These are phyloP conservation scores for Borealophlyctis nickersoniae DNA, from an alignment of 192 early-diverging fungal genomes.

Conservation along the genomic window DNA sequence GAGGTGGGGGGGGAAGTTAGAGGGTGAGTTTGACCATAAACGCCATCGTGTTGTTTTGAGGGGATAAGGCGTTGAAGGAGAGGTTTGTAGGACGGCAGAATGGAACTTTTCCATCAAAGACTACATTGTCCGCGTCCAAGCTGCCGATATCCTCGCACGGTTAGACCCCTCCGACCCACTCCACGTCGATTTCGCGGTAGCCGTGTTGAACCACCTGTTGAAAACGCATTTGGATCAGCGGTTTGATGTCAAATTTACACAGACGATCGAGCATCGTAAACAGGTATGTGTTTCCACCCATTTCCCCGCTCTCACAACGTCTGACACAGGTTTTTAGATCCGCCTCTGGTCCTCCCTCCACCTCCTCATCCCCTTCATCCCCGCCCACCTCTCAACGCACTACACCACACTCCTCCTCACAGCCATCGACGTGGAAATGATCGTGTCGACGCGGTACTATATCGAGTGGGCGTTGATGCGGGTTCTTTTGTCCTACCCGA, in stretches of 20 bases:
- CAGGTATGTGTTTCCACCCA: too few relatives aligned
- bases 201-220: slow-evolving; percentile 13
- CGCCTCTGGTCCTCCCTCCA: slow-evolving; percentile 46
- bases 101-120: slow-evolving; percentile 48
- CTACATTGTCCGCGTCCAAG: slow-evolving; percentile 49
- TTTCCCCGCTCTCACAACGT: neutral
- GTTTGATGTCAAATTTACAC: slow-evolving; percentile 25
- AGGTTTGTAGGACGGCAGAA: slow-evolving; percentile 33
- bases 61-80: neutral
- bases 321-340: slow-evolving; percentile 32
- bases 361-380: slow-evolving; percentile 41
- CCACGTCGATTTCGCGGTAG: slow-evolving; percentile 29
- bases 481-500: slow-evolving; percentile 9
- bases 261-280: slow-evolving; percentile 22
- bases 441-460: slow-evolving; percentile 42
- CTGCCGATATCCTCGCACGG: slow-evolving; percentile 43
- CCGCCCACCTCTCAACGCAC: slow-evolving; percentile 6
- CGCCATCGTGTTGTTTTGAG: neutral
- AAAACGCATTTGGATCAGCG: neutral
- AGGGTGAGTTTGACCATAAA: too few relatives aligned
- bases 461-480: slow-evolving; percentile 44
- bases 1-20: neutral
- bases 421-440: slow-evolving; percentile 37
- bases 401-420: slow-evolving; percentile 27
- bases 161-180: slow-evolving; percentile 24